These are phyloP conservation scores for Ogataea salicorniae DNA, from an alignment of 805 yeast genomes.

Conservation along the genomic window DNA sequence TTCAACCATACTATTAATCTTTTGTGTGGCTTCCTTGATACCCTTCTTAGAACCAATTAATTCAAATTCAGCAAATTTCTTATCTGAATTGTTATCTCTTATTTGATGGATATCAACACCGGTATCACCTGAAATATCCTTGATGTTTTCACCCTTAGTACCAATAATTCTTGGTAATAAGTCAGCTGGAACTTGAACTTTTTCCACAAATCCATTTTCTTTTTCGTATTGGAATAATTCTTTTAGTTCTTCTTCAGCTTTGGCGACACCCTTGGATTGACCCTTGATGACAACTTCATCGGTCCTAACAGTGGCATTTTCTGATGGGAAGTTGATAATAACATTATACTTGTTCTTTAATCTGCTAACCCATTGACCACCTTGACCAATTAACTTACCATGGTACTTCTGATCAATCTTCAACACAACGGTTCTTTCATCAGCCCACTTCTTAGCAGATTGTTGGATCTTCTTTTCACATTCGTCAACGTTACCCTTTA, in stretches of 20 bases:
- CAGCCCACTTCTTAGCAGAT: constrained; percentile 73
- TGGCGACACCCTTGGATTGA: constrained; percentile 82
- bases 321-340: constrained; percentile 66
- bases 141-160: constrained; percentile 77
- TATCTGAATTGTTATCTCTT: constrained; percentile 37
- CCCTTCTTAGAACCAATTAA: constrained; percentile 75
- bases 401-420: constrained; percentile 75
- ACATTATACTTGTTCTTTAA: constrained; percentile 86
- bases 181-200: constrained; percentile 61
- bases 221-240: constrained; percentile 82
- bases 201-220: constrained; percentile 70
- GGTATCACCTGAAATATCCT: constrained; percentile 66
- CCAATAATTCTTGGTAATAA: constrained; percentile 89
- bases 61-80: constrained; percentile 56
- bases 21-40: constrained; percentile 64
- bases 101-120: constrained; percentile 52
- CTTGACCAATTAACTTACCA: constrained; percentile 75
- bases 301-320: constrained; percentile 38
- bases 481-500: constrained; percentile 70
- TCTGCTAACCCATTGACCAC: constrained; percentile 75
- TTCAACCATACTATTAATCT: constrained; percentile 56
- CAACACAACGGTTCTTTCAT: constrained; percentile 62
- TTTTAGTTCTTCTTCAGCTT: constrained; percentile 76
- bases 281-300: constrained; percentile 75
- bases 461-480: constrained; percentile 56